These are phyloP conservation scores for Chrysoporthe austroafricana DNA, from an alignment of 2,329 filamentous ascomycete species.

Conservation along the genomic window DNA sequence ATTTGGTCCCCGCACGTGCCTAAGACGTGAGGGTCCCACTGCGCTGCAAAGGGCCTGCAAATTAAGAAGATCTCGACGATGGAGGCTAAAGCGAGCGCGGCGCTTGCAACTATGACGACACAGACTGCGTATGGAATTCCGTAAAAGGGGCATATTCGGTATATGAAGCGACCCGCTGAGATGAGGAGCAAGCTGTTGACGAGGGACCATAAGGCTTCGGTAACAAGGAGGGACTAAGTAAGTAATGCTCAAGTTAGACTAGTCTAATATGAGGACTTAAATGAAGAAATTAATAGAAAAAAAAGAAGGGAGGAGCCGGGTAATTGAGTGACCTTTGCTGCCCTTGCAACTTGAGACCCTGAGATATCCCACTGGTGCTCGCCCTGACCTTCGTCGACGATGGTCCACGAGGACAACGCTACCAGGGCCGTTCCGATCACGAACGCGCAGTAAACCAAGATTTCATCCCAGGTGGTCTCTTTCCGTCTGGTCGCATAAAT, in stretches of 20 bases:
- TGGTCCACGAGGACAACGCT: constrained; percentile 9
- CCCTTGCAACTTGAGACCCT: constrained; percentile 1
- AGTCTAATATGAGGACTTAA: too few relatives aligned
- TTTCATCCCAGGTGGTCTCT: background rate
- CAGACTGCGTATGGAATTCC: too few relatives aligned
- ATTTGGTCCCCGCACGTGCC: constrained; percentile 19
- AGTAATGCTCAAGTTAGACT: too few relatives aligned
- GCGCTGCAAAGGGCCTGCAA: constrained; percentile 15
- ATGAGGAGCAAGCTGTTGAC: too few relatives aligned
- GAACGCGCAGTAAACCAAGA: background rate
- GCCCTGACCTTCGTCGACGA: constrained; percentile 15
- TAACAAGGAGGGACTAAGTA: too few relatives aligned
- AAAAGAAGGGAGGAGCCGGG: background rate
- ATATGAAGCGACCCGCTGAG: too few relatives aligned
- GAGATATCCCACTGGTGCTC: constrained; percentile 12
- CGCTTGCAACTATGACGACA: background rate
- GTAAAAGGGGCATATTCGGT: too few relatives aligned
- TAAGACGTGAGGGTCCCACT: constrained; percentile 17
- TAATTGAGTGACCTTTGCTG: constrained; percentile 13
- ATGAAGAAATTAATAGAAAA: background rate
- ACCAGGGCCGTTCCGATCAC: constrained; percentile 4
- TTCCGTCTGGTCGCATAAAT: background rate
- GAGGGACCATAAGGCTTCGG: too few relatives aligned
- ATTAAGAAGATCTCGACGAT: constrained; percentile 12
- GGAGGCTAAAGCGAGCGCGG: background rate